These are phyloP conservation scores for Aspergillus mulundensis DNA, from an alignment of 495 filamentous ascomycete species.

Conservation along the genomic window DNA sequence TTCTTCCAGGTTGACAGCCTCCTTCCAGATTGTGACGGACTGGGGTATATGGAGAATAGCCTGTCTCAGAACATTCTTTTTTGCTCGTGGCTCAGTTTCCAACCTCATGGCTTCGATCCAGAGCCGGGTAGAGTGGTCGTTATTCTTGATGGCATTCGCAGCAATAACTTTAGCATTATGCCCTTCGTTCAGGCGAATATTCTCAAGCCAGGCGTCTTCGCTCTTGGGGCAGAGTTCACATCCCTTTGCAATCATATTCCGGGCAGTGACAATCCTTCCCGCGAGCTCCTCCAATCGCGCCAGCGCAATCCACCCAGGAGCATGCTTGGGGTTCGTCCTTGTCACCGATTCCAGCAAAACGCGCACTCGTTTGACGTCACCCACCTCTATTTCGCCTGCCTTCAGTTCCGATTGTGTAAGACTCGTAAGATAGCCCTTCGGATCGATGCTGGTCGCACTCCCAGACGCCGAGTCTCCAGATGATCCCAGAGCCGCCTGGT, in stretches of 20 bases:
- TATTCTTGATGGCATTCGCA: constrained; percentile 87
- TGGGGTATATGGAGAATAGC: constrained; percentile 86
- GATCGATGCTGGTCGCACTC: constrained; percentile 87
- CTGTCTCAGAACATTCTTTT: constrained; percentile 85
- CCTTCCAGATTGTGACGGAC: constrained; percentile 93
- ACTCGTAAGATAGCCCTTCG: constrained; percentile 91
- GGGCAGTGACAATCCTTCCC: constrained; percentile 81
- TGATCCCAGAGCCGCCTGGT: constrained; percentile 75
- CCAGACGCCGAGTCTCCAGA: constrained; percentile 68
- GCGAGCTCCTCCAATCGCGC: constrained; percentile 90
- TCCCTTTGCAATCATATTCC: constrained; percentile 78
- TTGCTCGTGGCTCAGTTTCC: constrained; percentile 71
- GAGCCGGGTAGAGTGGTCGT: constrained; percentile 79
- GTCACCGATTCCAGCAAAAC: constrained; percentile 89
- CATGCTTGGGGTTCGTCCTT: constrained; percentile 90
- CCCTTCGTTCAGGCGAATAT: constrained; percentile 84
- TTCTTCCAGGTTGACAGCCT: constrained; percentile 93
- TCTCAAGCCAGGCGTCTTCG: constrained; percentile 93
- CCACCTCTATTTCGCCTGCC: constrained; percentile 76
- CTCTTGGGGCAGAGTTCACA: constrained; percentile 89
- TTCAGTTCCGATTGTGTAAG: constrained; percentile 73
- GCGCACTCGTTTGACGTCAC: constrained; percentile 95
- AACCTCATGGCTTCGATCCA: constrained; percentile 96
- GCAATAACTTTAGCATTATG: constrained; percentile 94
- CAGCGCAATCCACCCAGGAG: constrained; percentile 93